phyloP scores from a whole-genome alignment of 192 early-diverging fungal genomes.

The Entomortierella beljakovae region DNA sequence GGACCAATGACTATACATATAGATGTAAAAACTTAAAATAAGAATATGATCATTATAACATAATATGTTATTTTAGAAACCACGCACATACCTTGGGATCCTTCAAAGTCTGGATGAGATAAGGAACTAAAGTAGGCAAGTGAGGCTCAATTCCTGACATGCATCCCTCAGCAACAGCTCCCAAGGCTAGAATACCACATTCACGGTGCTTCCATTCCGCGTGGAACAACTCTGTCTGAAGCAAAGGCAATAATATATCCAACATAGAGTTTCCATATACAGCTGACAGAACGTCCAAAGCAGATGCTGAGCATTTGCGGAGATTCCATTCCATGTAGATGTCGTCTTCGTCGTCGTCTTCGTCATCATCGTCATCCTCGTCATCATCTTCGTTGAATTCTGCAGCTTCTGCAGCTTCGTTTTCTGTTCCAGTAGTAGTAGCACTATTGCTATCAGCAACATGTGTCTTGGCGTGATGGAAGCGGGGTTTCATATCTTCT shows the following conservation, averaged over 20 bases:
- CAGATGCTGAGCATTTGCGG: constrained; percentile 97
- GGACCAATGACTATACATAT: constrained; percentile 80
- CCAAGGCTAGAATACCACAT: constrained; percentile 95
- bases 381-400: constrained; percentile 64
- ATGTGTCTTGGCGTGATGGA: constrained; percentile 87
- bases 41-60: background rate
- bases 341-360: constrained; percentile 90
- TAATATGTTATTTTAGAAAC: background rate
- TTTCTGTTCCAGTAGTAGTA: constrained; percentile 58
- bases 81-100: constrained; percentile 73
- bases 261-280: constrained; percentile 90
- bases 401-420: constrained; percentile 10
- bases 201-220: constrained; percentile 93
- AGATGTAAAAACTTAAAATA: constrained; percentile 1
- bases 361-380: constrained; percentile 87
- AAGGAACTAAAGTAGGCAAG: constrained; percentile 87
- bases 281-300: constrained; percentile 93
- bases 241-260: constrained; percentile 84
- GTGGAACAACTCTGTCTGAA: constrained; percentile 85
- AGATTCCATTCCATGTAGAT: constrained; percentile 95
- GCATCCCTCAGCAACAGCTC: constrained; percentile 98
- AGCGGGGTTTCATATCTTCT: constrained; percentile 95
- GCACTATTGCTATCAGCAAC: constrained; percentile 76
- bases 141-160: constrained; percentile 90
- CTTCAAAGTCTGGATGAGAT: constrained; percentile 82